A percentile compares a stretch with the other conserved stretches of the same genome.
Conservation (phyloP, 2,329 filamentous ascomycete genomes). For the Claviceps paspali region DNA sequence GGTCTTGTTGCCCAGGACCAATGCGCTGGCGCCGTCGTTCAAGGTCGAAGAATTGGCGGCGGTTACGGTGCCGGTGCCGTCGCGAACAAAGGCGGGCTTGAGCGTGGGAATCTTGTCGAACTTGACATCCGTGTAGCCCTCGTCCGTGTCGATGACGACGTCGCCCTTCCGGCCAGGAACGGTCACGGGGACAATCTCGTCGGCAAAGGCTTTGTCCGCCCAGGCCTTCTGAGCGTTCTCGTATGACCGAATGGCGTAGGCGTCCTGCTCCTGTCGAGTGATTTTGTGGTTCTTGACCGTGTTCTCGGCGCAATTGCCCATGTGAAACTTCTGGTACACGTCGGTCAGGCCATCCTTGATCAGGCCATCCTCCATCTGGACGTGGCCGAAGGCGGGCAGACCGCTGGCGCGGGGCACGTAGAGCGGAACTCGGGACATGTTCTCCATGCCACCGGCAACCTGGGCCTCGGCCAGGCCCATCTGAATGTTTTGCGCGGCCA, state of each 20-base stretch:
- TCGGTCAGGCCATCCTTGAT: conserved; percentile 93
- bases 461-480: conserved; percentile 78
- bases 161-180: conserved; percentile 76
- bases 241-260: conserved; percentile 81
- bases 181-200: conserved; percentile 81
- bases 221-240: conserved; percentile 81
- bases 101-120: conserved; percentile 71
- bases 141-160: conserved; percentile 63
- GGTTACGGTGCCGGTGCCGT: conserved; percentile 79
- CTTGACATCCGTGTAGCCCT: conserved; percentile 79
- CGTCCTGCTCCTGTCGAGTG: conserved; percentile 74
- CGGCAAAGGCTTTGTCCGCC: conserved; percentile 66
- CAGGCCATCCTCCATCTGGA: conserved; percentile 79
- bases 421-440: conserved; percentile 88
- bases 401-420: conserved; percentile 73
- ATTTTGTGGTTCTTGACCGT: conserved; percentile 80
- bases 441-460: conserved; percentile 94
- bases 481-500: conserved; percentile 90
- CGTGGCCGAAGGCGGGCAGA: conserved; percentile 71
- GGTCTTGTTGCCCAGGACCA: conserved; percentile 70
- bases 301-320: conserved; percentile 93
- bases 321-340: conserved; percentile 92
- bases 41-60: conserved; percentile 89
- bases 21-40: conserved; percentile 84
- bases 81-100: conserved; percentile 80